These are phyloP conservation scores for Aspergillus vadensis DNA, from an alignment of 2,329 filamentous ascomycete species.

Conservation along the genomic window DNA sequence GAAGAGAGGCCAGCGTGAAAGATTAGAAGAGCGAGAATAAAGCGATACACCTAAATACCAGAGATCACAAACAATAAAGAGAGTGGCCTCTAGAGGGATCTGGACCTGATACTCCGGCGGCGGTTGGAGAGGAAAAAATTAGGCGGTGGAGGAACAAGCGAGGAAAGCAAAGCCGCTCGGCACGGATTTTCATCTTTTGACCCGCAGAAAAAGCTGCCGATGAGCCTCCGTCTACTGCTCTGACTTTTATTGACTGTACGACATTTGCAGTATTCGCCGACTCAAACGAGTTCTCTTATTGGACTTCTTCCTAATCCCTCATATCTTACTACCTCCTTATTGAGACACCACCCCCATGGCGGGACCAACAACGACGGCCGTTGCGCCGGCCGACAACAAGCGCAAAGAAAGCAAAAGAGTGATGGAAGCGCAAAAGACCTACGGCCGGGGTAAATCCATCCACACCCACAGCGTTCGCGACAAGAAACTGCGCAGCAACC, in stretches of 20 bases:
- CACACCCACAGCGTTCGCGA: slow-evolving; percentile 74
- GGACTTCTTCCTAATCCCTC: background rate
- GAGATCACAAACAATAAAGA: slow-evolving; percentile 14
- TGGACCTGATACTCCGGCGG: slow-evolving; percentile 14
- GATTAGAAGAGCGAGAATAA: slow-evolving; percentile 11
- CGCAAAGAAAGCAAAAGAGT: slow-evolving; percentile 44
- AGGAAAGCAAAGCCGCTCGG: slow-evolving; percentile 9
- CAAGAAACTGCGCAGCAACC: slow-evolving; percentile 82
- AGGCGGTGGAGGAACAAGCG: slow-evolving; percentile 35
- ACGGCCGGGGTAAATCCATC: slow-evolving; percentile 81
- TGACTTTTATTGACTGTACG: background rate
- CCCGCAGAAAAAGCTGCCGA: slow-evolving; percentile 18
- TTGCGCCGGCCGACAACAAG: slow-evolving; percentile 35
- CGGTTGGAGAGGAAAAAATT: slow-evolving; percentile 35
- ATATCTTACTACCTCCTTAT: background rate
- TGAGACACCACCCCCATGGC: slow-evolving; percentile 27
- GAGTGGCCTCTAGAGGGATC: slow-evolving; percentile 7
- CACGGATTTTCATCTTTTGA: slow-evolving; percentile 13
- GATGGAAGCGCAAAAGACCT: slow-evolving; percentile 66
- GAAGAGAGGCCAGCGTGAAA: slow-evolving; percentile 57
- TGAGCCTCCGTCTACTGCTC: background rate
- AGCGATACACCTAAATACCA: slow-evolving; percentile 15
- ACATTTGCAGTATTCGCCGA: background rate
- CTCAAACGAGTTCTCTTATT: background rate
- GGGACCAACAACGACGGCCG: slow-evolving; percentile 31